Percentiles rank a stretch among this genome's conserved stretches.
Conservation (phyloP, 805 yeast genomes). For the Monosporozyma unispora region DNA sequence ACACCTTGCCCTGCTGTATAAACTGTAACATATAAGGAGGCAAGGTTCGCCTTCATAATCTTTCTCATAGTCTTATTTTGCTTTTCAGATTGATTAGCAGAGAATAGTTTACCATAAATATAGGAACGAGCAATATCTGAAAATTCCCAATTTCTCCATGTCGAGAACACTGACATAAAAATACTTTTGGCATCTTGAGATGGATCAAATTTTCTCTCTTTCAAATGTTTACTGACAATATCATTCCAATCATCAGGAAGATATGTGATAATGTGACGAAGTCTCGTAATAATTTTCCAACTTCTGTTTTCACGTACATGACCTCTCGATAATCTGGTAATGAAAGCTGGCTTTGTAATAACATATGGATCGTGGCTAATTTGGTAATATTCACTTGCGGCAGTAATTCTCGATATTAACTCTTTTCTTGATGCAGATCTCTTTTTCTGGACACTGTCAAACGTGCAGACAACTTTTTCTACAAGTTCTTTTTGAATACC, state of each 20-base stretch:
- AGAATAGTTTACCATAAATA: constrained; percentile 45
- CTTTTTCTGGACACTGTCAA: constrained; percentile 5
- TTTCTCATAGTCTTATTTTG: constrained; percentile 8
- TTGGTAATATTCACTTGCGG: constrained; percentile 40
- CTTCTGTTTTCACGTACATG: constrained; percentile 76
- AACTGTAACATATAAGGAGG: constrained; percentile 20
- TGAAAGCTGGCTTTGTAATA: constrained; percentile 79
- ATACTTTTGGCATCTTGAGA: constrained; percentile 46
- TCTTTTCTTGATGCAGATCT: constrained; percentile 23
- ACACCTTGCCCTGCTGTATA: constrained; percentile 18
- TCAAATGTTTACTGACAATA: constrained; percentile 17
- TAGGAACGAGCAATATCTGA: constrained; percentile 48
- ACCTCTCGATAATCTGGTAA: constrained; percentile 57
- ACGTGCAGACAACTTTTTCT: constrained; percentile 6
- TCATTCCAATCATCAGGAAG: constrained; percentile 47
- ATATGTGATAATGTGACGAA: constrained; percentile 60
- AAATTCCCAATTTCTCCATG: constrained; percentile 93
- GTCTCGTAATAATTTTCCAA: constrained; percentile 77
- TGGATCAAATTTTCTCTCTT: constrained; percentile 32
- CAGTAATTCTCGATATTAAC: constrained; percentile 35
- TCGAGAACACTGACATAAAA: constrained; percentile 51
- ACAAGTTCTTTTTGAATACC: constrained; percentile 8
- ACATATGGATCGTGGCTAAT: constrained; percentile 83
- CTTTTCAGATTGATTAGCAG: constrained; percentile 12
- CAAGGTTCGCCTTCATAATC: constrained; percentile 12